These are phyloP conservation scores for Cordyceps militaris DNA, from an alignment of 2,329 filamentous ascomycete species.

Conservation along the genomic window DNA sequence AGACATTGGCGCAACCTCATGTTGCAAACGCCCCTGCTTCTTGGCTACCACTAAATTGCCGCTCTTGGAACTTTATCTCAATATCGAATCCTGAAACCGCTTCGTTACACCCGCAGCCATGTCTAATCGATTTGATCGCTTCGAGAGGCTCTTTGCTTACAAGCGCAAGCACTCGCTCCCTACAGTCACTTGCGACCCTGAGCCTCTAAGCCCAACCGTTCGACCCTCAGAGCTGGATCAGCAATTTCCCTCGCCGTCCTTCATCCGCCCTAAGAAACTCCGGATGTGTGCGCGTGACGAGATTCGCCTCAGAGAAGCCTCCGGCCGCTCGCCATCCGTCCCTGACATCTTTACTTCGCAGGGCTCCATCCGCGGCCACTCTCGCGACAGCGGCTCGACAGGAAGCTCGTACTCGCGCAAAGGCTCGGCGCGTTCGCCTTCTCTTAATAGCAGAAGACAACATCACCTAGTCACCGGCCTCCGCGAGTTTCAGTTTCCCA, in stretches of 20 bases:
- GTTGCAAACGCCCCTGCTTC: conserved; percentile 11
- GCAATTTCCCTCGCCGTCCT: conserved; percentile 45
- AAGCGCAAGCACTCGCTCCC: conserved; percentile 31
- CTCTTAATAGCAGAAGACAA: conserved; percentile 18
- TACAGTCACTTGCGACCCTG: conserved; percentile 20
- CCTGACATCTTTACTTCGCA: conserved; percentile 6
- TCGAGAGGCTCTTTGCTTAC: conserved; percentile 46
- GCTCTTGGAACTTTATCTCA: neutral
- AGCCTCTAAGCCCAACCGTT: conserved; percentile 18
- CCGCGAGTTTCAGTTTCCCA: conserved; percentile 32
- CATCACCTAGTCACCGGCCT: conserved; percentile 24
- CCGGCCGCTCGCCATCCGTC: conserved; percentile 20
- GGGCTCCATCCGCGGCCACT: conserved; percentile 11
- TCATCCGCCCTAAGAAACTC: conserved; percentile 47
- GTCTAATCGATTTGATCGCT: conserved; percentile 41
- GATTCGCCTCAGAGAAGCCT: conserved; percentile 24
- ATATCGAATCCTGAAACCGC: neutral
- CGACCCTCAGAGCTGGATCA: conserved; percentile 22
- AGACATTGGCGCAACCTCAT: conserved; percentile 2
- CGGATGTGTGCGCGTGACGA: conserved; percentile 53
- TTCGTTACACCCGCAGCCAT: conserved; percentile 28
- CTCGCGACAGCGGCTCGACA: conserved; percentile 12
- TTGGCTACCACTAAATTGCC: neutral
- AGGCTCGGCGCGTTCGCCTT: conserved; percentile 22
- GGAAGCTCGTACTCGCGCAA: conserved; percentile 14